Conservation (phyloP, 2,329 filamentous ascomycete species). For the Phialophora tarda region DNA sequence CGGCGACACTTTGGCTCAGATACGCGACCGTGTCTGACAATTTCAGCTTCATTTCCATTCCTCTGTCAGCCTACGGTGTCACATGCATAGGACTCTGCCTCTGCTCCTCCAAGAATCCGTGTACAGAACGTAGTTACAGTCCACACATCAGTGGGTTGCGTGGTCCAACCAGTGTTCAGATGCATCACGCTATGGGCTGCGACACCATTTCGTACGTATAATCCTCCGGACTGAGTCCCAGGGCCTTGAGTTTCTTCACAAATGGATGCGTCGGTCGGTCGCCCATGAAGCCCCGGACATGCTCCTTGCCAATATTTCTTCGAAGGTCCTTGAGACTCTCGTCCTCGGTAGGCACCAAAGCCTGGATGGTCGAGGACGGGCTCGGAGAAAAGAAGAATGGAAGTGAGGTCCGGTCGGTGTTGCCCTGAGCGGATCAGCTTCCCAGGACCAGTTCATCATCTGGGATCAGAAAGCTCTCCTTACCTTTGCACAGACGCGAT, state of each 20-base stretch:
- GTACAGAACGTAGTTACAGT: no score
- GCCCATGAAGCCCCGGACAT: slow-evolving; percentile 19
- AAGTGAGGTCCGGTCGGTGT: slow-evolving; percentile 23
- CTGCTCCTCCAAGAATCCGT: no score
- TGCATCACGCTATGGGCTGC: slow-evolving; percentile 16
- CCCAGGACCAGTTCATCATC: background rate
- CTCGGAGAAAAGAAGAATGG: slow-evolving; percentile 23
- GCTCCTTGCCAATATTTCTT: slow-evolving; percentile 20
- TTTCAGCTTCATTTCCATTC: no score
- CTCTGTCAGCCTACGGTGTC: no score
- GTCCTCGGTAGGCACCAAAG: slow-evolving; percentile 13
- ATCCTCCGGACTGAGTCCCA: slow-evolving; percentile 6
- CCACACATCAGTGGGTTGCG: background rate
- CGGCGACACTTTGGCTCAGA: no score
- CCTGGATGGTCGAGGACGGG: slow-evolving; percentile 16
- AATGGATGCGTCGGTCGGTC: slow-evolving; percentile 20
- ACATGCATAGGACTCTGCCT: no score
- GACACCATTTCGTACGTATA: slow-evolving; percentile 21
- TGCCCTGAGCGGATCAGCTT: slow-evolving; percentile 14
- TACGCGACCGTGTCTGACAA: no score
- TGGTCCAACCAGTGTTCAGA: background rate
- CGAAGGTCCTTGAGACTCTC: slow-evolving; percentile 2
- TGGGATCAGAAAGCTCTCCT: background rate
- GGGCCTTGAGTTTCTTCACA: slow-evolving; percentile 21
- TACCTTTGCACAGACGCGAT: slow-evolving; percentile 19